Percentiles rank a stretch among this genome's conserved stretches.
Conservation (phyloP, 345 rosid species). For the Syzygium grande region DNA sequence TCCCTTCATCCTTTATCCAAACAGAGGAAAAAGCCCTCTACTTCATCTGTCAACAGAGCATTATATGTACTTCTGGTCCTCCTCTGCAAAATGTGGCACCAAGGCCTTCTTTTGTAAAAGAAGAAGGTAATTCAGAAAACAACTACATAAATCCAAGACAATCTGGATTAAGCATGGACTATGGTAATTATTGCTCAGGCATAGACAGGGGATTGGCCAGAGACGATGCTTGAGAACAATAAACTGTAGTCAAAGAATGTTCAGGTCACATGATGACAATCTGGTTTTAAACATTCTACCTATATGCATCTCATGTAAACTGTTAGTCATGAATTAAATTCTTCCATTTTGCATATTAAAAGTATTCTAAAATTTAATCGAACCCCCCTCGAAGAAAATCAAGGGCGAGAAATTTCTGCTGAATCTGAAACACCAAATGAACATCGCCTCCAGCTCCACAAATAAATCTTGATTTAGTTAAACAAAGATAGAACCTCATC, state of each 20-base stretch:
- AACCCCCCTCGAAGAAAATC: background rate
- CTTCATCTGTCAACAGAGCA: background rate
- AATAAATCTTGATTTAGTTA: background rate
- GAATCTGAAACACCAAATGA: background rate
- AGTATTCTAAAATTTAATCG: background rate
- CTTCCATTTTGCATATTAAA: background rate
- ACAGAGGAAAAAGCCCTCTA: background rate
- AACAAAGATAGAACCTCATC: background rate
- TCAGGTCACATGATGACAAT: background rate
- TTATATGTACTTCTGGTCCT: background rate
- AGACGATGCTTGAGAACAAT: background rate
- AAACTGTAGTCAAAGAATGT: background rate
- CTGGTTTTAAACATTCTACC: background rate
- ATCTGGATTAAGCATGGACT: background rate
- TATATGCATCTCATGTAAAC: background rate
- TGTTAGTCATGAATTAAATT: background rate
- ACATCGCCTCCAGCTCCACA: background rate
- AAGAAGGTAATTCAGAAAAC: background rate
- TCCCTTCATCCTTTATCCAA: constrained; percentile 10
- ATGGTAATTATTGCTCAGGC: background rate
- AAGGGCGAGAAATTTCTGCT: background rate
- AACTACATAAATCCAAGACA: background rate
- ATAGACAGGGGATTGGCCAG: background rate
- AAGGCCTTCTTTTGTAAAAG: background rate
- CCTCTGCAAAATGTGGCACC: background rate